Evolutionary conservation across 2,329 filamentous ascomycete genomes (phyloP).

Genomic region (Blastomyces parvus): DNA sequence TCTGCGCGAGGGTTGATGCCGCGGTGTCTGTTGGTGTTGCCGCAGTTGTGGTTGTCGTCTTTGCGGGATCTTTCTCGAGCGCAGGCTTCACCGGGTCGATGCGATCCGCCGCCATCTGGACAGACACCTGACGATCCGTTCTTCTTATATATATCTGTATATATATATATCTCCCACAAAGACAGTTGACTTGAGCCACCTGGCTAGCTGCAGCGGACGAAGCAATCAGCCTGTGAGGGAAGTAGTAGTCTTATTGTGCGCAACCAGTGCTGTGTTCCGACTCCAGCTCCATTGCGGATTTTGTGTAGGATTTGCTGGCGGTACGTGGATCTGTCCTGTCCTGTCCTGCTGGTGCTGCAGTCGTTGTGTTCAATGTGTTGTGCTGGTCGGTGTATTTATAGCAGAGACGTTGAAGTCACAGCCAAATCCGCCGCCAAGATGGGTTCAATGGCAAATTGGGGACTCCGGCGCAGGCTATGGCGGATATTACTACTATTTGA

Average conservation of each 20-base stretch:
- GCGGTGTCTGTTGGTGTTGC: neutral
- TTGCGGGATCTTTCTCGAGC: neutral
- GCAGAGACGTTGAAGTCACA: neutral
- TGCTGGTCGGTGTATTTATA: neutral
- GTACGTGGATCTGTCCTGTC: neutral
- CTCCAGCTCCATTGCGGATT: neutral
- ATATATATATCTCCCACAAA: too few species aligned
- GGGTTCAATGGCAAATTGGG: conserved; percentile 2
- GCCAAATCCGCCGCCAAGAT: neutral
- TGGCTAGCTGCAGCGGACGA: neutral
- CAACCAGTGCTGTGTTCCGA: neutral
- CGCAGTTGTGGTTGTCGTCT: neutral
- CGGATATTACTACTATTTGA: too few species aligned
- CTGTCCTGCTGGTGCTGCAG: neutral
- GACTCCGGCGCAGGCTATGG: neutral
- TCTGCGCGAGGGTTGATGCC: neutral
- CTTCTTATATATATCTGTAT: neutral
- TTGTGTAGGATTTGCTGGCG: too few species aligned
- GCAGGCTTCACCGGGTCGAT: neutral
- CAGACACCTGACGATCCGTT: too few species aligned
- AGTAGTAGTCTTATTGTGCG: neutral
- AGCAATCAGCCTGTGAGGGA: neutral
- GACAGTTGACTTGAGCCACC: neutral
- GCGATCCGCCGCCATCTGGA: neutral
- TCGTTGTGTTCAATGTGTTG: too few species aligned